Evolutionary conservation across 73 alveolate genomes (phyloP).

Genomic region (Tetrahymena malaccensis): DNA sequence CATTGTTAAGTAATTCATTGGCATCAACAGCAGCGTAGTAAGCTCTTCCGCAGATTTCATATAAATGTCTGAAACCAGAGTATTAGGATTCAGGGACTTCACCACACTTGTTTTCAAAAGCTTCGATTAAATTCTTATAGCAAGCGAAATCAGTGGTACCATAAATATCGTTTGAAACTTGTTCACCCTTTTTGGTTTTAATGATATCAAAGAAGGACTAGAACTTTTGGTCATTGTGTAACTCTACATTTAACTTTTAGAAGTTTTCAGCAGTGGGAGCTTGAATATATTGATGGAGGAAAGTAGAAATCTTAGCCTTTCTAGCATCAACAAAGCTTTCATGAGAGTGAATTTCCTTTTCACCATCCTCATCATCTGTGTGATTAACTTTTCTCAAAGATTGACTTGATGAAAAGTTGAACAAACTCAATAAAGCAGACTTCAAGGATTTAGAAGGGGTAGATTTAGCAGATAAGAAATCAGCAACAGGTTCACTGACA

Average conservation of each 20-base stretch:
- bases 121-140: background rate
- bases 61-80: background rate
- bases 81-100: background rate
- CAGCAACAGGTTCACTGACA: conserved; percentile 22
- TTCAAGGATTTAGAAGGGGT: background rate
- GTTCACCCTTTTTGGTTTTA: background rate
- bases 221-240: background rate
- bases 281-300: background rate
- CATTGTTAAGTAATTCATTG: background rate
- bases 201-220: background rate
- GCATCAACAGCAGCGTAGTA: background rate
- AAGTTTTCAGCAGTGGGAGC: background rate
- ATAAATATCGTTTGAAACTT: background rate
- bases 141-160: background rate
- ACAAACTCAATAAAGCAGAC: background rate
- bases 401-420: background rate
- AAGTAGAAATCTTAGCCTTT: background rate
- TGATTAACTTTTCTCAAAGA: background rate
- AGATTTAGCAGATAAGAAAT: background rate
- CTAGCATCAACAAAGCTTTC: background rate
- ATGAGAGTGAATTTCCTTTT: background rate
- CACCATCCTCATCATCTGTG: background rate
- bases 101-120: background rate
- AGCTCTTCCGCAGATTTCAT: background rate
- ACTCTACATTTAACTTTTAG: background rate